Evolutionary conservation across 2,329 filamentous ascomycete genomes (phyloP), one percentile per base, ranked within the genome.

Genomic region (Colletotrichum costaricense): DNA sequence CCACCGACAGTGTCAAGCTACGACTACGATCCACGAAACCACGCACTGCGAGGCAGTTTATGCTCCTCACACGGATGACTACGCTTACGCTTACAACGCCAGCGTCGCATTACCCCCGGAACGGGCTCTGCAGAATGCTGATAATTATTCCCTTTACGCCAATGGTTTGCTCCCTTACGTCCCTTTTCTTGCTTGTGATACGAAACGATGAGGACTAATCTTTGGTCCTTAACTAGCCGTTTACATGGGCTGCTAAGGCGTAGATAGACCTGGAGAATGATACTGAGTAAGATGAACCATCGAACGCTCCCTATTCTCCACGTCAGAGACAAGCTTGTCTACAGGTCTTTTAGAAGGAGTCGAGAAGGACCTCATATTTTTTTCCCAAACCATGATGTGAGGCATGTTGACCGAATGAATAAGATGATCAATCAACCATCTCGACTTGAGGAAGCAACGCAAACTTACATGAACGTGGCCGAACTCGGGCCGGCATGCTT

Each of bases 11-110:
- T 64, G 62, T 35, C 76, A 76, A 8, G 76, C 76, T 2, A 77
- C 77, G 2, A 78, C 77, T 12, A 73, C 76, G 4, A 72, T 78
- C 22, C 76, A 78, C 49, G 77, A 78, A 71, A 74, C 75, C 28
- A 76, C 76, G n/a, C 77, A 78, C 54, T 74, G 69, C 59, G 69
- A 74, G 19, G 74, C 66, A 8, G 73, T 78, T 1, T 77, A 75
- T 22, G 64, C 59, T 11, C 76, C 75, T 16, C 65, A 74, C 5
- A 78, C 76, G 4, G 73, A 77, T 24, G 77, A 78, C 42, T 75
- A 52, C 11, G 67, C 42, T 9, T 77, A 78, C 35, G 72, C 70
- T 22, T 78, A 78, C 55, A 73, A 76, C 28, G 75, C 76, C 28
- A 76, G 72, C 54, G 67, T 68, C 3, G 70, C 75, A 11, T 58